Percentiles rank a stretch among this genome's conserved stretches.
Conservation (phyloP, 2,329 filamentous ascomycete genomes). For the Emergomyces pasteurianus region DNA sequence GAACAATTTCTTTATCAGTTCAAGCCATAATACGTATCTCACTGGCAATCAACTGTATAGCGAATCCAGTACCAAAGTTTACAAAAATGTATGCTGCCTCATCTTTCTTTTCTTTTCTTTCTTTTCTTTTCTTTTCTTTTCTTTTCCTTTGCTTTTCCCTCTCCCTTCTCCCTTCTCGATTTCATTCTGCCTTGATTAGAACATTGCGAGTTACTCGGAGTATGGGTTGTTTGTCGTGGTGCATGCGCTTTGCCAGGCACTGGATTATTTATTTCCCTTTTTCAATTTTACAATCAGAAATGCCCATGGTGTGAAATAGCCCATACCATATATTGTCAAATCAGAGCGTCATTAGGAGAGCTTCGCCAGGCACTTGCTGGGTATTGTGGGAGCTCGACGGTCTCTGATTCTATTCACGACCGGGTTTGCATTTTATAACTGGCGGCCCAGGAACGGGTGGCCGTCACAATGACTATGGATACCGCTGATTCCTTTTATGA, state of each 20-base stretch:
- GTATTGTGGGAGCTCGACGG: not conserved
- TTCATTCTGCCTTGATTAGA: not conserved
- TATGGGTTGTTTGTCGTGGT: not conserved
- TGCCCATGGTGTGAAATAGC: not conserved
- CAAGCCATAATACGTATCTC: slow-evolving; percentile 89
- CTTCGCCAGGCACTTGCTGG: not conserved
- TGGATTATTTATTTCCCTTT: not conserved
- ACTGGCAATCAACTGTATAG: slow-evolving; percentile 76
- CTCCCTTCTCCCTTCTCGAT: not conserved
- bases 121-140: not conserved
- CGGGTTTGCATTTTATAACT: not conserved
- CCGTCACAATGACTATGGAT: not conserved
- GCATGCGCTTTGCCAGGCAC: not conserved
- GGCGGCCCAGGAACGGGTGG: not conserved
- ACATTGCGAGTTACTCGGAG: not conserved
- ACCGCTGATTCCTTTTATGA: not conserved
- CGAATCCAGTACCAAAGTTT: slow-evolving; percentile 63
- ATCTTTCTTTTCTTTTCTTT: not conserved
- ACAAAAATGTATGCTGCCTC: slow-evolving; percentile 50
- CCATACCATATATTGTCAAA: not conserved
- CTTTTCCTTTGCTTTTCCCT: too few relatives aligned
- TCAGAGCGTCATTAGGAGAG: not conserved
- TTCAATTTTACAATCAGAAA: not conserved
- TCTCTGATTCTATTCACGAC: not conserved
- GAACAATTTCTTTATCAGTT: slow-evolving; percentile 87